Percentiles rank a stretch among this genome's conserved stretches.
phyloP scores from a whole-genome alignment of 345 rosid species.

The Cochlearia excelsa region DNA sequence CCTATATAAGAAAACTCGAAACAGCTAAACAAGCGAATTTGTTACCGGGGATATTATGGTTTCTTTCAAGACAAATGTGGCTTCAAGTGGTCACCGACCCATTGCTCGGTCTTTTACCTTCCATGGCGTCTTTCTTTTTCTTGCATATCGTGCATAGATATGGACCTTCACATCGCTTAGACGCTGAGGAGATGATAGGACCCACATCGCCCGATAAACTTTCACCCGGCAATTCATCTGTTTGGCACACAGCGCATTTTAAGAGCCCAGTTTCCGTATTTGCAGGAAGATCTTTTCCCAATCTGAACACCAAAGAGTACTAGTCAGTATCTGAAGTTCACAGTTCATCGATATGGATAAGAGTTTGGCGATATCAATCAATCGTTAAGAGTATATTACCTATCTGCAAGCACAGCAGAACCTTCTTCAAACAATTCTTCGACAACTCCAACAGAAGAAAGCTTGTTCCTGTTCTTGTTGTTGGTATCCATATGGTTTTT shows the following conservation, averaged over 20 bases:
- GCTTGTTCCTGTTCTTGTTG: conserved; percentile 67
- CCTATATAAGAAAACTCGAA: neutral
- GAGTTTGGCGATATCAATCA: neutral
- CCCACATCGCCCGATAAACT: conserved; percentile 57
- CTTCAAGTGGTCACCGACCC: conserved; percentile 45
- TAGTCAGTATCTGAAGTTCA: conserved; percentile 4
- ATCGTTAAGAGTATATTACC: conserved; percentile 40
- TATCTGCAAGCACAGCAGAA: conserved; percentile 92
- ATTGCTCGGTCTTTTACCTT: conserved; percentile 80
- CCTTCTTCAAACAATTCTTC: conserved; percentile 99
- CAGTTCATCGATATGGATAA: neutral
- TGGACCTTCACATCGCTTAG: conserved; percentile 93
- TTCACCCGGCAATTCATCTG: conserved; percentile 68
- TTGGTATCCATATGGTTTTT: conserved; percentile 47
- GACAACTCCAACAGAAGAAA: conserved; percentile 87
- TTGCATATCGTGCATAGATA: conserved; percentile 77
- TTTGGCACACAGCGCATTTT: conserved; percentile 98
- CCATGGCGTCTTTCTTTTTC: conserved; percentile 99
- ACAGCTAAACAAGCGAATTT: neutral
- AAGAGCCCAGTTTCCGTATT: conserved; percentile 53
- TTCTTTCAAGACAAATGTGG: neutral
- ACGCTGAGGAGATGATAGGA: conserved; percentile 65
- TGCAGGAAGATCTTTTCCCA: conserved; percentile 69
- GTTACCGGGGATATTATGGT: conserved; percentile 8
- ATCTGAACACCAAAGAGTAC: conserved; percentile 44